phyloP scores from a whole-genome alignment of 305 asterid genomes.

The Striga hermonthica region DNA sequence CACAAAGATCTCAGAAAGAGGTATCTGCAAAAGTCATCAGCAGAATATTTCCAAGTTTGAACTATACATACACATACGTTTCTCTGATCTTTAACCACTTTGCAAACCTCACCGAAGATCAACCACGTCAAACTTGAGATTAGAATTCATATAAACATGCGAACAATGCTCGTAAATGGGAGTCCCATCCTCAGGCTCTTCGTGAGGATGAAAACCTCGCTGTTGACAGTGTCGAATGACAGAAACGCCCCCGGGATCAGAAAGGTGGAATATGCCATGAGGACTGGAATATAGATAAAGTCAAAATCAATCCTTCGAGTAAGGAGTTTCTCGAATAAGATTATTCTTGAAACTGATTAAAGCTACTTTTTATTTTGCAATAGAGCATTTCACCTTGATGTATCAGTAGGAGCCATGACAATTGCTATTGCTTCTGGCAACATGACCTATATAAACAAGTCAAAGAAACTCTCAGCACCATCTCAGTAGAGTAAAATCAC shows the following conservation, averaged over 20 bases:
- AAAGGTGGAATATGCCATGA: constrained; percentile 91
- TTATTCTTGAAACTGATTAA: not conserved
- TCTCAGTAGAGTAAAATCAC: constrained; percentile 15
- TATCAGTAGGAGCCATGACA: constrained; percentile 98
- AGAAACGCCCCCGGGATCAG: constrained; percentile 83
- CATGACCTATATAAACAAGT: constrained; percentile 71
- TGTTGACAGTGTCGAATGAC: constrained; percentile 74
- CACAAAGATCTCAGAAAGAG: not conserved
- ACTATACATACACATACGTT: constrained; percentile 33
- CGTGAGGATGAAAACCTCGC: constrained; percentile 97
- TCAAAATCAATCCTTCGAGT: not conserved
- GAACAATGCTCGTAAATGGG: constrained; percentile 93
- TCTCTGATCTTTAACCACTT: not conserved
- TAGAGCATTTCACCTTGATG: constrained; percentile 39
- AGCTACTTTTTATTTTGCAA: not conserved
- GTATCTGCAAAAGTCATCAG: constrained; percentile 18
- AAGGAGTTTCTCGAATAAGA: no score
- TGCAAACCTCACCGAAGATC: constrained; percentile 73
- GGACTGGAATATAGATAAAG: constrained; percentile 54
- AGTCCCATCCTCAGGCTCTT: constrained; percentile 83
- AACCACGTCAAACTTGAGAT: constrained; percentile 63
- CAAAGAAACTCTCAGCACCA: constrained; percentile 3
- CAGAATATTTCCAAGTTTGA: not conserved
- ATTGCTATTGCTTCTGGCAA: constrained; percentile 95
- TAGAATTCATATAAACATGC: constrained; percentile 82